These are phyloP conservation scores for Plasmopara viticola DNA, from an alignment of 352 stramenopile genomes.

Conservation along the genomic window DNA sequence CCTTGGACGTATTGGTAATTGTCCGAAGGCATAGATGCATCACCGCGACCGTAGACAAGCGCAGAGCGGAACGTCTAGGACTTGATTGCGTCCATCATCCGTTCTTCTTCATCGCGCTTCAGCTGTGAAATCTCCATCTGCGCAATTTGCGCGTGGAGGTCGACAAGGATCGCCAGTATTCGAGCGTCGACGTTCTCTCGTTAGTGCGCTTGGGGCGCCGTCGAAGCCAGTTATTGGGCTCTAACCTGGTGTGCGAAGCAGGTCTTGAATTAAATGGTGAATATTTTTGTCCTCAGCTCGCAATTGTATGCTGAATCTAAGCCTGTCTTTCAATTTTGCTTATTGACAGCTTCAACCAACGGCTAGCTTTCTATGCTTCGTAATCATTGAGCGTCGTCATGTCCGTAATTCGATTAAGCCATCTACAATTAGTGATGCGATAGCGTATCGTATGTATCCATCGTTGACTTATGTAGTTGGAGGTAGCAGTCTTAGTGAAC, in stretches of 20 bases:
- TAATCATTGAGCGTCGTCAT: background rate
- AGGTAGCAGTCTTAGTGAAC: too few relatives aligned
- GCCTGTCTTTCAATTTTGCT: background rate
- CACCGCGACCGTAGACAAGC: background rate
- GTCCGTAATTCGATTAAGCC: background rate
- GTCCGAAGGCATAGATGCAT: background rate
- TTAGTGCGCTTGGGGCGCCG: background rate
- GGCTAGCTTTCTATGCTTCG: background rate
- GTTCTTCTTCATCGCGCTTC: constrained; percentile 1
- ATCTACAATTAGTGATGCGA: background rate
- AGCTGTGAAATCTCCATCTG: background rate
- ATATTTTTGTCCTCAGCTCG: background rate
- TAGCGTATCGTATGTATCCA: background rate
- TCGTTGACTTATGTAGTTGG: too few relatives aligned
- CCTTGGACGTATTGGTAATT: background rate
- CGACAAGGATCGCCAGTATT: background rate
- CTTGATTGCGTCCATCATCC: background rate
- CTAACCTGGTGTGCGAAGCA: background rate
- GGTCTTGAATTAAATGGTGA: background rate
- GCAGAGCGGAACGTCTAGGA: background rate
- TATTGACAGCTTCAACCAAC: background rate
- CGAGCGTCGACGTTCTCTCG: background rate
- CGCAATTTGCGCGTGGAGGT: background rate
- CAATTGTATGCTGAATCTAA: background rate
- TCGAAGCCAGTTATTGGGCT: background rate